Evolutionary conservation across 352 stramenopile genomes (phyloP).

Genomic region (Phytophthora syringae): DNA sequence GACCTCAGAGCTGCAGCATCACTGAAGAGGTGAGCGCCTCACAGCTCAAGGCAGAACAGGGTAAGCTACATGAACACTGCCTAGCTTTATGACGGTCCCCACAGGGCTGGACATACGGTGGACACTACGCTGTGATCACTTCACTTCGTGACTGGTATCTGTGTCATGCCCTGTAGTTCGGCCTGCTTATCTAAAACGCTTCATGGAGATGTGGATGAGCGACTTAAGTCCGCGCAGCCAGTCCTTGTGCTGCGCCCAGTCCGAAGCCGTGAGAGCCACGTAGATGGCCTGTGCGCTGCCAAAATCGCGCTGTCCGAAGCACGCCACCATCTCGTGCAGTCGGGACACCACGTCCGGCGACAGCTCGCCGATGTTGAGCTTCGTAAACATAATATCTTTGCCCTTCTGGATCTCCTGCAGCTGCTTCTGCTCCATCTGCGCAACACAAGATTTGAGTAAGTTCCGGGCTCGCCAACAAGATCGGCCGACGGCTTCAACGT

Average conservation of each 20-base stretch:
- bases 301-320: conserved; percentile 84
- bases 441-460: conserved; percentile 23
- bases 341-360: conserved; percentile 70
- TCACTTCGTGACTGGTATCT: conserved; percentile 20
- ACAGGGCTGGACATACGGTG: conserved; percentile 12
- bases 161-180: conserved; percentile 12
- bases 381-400: conserved; percentile 89
- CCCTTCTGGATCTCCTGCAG: conserved; percentile 86
- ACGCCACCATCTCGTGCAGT: conserved; percentile 84
- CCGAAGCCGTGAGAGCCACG: conserved; percentile 91
- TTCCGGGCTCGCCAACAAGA: neutral
- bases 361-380: conserved; percentile 84
- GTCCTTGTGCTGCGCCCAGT: conserved; percentile 98
- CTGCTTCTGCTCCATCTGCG: conserved; percentile 88
- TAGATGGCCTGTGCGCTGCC: conserved; percentile 84
- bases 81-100: conserved; percentile 23
- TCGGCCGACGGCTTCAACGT: conserved; percentile 30
- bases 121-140: conserved; percentile 12
- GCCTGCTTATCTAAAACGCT: conserved; percentile 85
- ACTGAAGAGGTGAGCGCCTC: no score
- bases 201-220: conserved; percentile 95
- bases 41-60: no score
- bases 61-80: conserved; percentile 6
- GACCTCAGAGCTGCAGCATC: no score
- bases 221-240: conserved; percentile 98